These are phyloP conservation scores for Plantago coronopus DNA, from an alignment of 305 asterid genomes.

Conservation along the genomic window DNA sequence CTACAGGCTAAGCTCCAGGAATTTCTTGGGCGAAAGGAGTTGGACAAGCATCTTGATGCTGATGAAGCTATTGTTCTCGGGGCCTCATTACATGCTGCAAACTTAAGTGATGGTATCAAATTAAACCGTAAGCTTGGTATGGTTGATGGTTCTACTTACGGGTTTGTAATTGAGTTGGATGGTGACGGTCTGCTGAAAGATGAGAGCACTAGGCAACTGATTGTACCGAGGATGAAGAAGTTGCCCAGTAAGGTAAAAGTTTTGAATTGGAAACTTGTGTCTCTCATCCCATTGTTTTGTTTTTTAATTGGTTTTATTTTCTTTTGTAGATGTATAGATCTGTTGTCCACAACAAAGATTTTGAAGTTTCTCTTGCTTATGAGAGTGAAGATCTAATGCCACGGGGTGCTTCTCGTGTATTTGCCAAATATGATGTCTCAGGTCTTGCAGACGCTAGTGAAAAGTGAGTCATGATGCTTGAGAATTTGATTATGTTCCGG, in stretches of 20 bases:
- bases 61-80: constrained; percentile 97
- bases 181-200: constrained; percentile 82
- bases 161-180: constrained; percentile 69
- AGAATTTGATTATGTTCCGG: constrained; percentile 19
- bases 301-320: constrained; percentile 18
- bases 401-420: constrained; percentile 63
- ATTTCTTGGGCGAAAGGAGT: constrained; percentile 87
- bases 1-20: constrained; percentile 94
- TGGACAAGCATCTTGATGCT: constrained; percentile 95
- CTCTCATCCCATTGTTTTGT: constrained; percentile 15
- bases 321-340: constrained; percentile 82
- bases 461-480: constrained; percentile 47
- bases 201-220: constrained; percentile 75
- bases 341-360: constrained; percentile 75
- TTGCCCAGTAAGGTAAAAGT: constrained; percentile 83
- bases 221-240: constrained; percentile 95
- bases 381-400: constrained; percentile 77
- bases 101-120: constrained; percentile 96
- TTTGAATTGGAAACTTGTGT: constrained; percentile 17
- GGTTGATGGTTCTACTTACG: constrained; percentile 92
- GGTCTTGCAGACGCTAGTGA: constrained; percentile 85
- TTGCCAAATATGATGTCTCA: constrained; percentile 74
- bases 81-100: constrained; percentile 96
- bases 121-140: constrained; percentile 97
- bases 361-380: constrained; percentile 86